Conservation (phyloP, 345 rosid genomes). For the Populus simonii region DNA sequence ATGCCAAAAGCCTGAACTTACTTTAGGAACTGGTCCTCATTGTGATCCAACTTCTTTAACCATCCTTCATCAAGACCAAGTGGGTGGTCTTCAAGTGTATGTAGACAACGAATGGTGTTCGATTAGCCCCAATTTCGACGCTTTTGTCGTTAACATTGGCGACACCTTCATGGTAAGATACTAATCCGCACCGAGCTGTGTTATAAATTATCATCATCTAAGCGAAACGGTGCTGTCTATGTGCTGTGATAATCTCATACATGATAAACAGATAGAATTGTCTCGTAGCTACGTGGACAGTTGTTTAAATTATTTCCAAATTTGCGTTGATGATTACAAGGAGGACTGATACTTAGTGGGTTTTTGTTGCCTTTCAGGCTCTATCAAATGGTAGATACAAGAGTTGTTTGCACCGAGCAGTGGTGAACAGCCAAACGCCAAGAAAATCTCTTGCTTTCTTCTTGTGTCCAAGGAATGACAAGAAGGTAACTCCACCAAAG, state of each 20-base stretch:
- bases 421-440: slow-evolving; percentile 69
- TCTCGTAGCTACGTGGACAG: background rate
- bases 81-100: slow-evolving; percentile 92
- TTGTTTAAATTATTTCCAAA: background rate
- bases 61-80: slow-evolving; percentile 93
- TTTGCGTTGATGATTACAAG: background rate
- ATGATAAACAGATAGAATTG: background rate
- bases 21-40: slow-evolving; percentile 98
- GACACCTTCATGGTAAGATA: slow-evolving; percentile 96
- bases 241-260: no score
- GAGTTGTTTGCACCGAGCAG: slow-evolving; percentile 94
- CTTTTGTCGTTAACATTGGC: slow-evolving; percentile 92
- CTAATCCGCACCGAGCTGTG: background rate
- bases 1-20: slow-evolving; percentile 89
- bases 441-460: slow-evolving; percentile 98
- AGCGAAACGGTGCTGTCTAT: background rate
- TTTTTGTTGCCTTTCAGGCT: slow-evolving; percentile 44
- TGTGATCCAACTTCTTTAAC: slow-evolving; percentile 98
- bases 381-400: slow-evolving; percentile 79
- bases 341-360: background rate
- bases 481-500: slow-evolving; percentile 69
- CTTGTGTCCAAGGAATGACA: slow-evolving; percentile 75
- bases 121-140: slow-evolving; percentile 62
- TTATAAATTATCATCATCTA: background rate
- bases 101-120: slow-evolving; percentile 82